Conservation (phyloP, 345 rosid species). For the Cardiospermum halicacabum region DNA sequence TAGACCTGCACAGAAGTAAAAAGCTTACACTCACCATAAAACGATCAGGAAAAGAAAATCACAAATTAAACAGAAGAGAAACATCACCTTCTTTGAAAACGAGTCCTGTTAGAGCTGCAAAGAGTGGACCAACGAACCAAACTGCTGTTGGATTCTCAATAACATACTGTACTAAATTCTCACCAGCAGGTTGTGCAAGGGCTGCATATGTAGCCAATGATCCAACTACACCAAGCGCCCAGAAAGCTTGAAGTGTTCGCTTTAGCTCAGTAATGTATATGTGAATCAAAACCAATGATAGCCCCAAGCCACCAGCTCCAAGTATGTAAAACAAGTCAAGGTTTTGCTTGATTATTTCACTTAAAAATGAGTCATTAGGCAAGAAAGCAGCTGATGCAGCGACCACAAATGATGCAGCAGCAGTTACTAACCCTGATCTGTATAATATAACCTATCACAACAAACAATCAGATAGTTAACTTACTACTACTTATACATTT, state of each 20-base stretch:
- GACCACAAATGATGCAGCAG: constrained; percentile 70
- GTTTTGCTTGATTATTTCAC: constrained; percentile 52
- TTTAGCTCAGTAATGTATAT: constrained; percentile 90
- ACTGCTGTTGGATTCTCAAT: constrained; percentile 55
- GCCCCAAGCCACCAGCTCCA: constrained; percentile 80
- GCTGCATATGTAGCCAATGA: constrained; percentile 52
- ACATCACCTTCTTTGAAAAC: constrained; percentile 89
- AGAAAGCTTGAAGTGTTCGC: constrained; percentile 86
- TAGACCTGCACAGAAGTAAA: constrained; percentile 52
- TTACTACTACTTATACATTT: not conserved
- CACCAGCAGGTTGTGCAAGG: constrained; percentile 71
- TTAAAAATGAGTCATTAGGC: constrained; percentile 41
- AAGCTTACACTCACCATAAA: too few species aligned
- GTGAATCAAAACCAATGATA: constrained; percentile 75
- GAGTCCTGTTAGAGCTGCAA: constrained; percentile 83
- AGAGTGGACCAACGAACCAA: constrained; percentile 93
- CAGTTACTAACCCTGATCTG: constrained; percentile 77
- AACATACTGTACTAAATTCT: constrained; percentile 66
- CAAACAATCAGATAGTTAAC: constrained; percentile 1
- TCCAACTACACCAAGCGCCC: constrained; percentile 77
- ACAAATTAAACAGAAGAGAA: not conserved
- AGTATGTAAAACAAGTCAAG: constrained; percentile 54
- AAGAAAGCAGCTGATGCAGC: constrained; percentile 76
- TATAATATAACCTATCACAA: constrained; percentile 70
- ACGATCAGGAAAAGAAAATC: not conserved